A percentile compares a stretch with the other conserved stretches of the same genome.
Evolutionary conservation across 2,329 filamentous ascomycete genomes (phyloP).

Genomic region (Beauveria brongniartii): DNA sequence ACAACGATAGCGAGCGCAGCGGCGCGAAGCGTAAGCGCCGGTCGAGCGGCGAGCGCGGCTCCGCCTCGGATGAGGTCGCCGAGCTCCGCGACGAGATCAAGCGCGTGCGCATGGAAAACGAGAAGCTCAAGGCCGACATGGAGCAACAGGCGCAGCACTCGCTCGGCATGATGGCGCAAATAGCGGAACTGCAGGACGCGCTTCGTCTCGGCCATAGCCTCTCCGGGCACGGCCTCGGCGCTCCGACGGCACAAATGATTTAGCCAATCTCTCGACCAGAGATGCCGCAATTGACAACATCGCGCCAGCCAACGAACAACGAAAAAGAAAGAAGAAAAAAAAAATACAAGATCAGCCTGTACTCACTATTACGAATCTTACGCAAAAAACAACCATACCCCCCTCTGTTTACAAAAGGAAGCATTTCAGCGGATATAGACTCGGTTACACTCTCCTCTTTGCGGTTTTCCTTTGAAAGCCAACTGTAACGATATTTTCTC

Average conservation of each 20-base stretch:
- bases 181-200: constrained; percentile 37
- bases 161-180: constrained; percentile 40
- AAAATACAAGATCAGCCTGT: not conserved
- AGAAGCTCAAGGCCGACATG: constrained; percentile 45
- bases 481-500: not conserved
- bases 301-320: not conserved
- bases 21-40: constrained; percentile 41
- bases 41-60: constrained; percentile 19
- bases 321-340: not conserved
- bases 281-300: not conserved
- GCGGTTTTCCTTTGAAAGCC: not conserved
- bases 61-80: constrained; percentile 34
- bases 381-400: constrained; percentile 4
- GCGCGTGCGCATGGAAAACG: constrained; percentile 56
- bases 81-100: constrained; percentile 59
- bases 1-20: constrained; percentile 38
- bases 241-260: constrained; percentile 35
- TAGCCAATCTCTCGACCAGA: constrained; percentile 12
- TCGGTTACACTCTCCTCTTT: constrained; percentile 10
- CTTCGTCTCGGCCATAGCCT: constrained; percentile 30
- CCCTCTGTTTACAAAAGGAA: constrained; percentile 8
- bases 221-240: constrained; percentile 23
- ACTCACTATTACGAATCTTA: constrained; percentile 5
- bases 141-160: constrained; percentile 40
- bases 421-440: constrained; percentile 11